Base-by-base conservation (phyloP, 805 yeast genomes). In the Lipomyces kockii region DNA sequence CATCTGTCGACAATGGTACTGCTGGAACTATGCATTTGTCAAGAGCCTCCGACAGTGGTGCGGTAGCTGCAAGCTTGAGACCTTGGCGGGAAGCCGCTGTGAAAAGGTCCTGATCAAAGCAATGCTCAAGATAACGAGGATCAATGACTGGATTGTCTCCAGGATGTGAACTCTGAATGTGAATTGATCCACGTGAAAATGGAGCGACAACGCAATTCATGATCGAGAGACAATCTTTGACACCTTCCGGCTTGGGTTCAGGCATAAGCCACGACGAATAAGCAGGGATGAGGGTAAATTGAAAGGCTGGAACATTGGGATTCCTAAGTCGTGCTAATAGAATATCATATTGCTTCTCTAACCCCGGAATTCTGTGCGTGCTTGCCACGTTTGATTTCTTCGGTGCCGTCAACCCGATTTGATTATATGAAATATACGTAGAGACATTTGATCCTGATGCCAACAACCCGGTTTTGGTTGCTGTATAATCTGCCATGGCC, bases 111-210 rank as follows among this genome's bases (percentile, higher is more conserved):
- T 22, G 29, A 9, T 51, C 55, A 51, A 11, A 11, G 29, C 14
- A 27, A 52, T 52, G 55, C 22, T 52, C 29, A 14, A 52, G 20
- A 52, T 52, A 52, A 12, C 22, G 29, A 17, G 55, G 55, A 52
- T 52, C 55, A 52, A 52, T 52, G 14, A 52, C 55, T 52, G 55
- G 55, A 17, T 17, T 3, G 17, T 52, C 22, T 52, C 29, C 14
- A 22, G 55, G 55, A 27, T 17, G 12, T 52, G 55, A 22, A 12
- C 55, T 52, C 29, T 52, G 55, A 52, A 52, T 52, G 17, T 52
- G 55, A 52, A 52, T 52, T 17, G 55, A 52, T 22, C 55, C 55
- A 12, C 55, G 55, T 52, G 55, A 52, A 52, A 52, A 52, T 52
- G 55, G 55, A 52, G 55, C 55, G 22, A 52, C 55, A 52, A 52